Base-by-base conservation (phyloP, 2,329 filamentous ascomycete genomes). In the Diaporthe capsici region DNA sequence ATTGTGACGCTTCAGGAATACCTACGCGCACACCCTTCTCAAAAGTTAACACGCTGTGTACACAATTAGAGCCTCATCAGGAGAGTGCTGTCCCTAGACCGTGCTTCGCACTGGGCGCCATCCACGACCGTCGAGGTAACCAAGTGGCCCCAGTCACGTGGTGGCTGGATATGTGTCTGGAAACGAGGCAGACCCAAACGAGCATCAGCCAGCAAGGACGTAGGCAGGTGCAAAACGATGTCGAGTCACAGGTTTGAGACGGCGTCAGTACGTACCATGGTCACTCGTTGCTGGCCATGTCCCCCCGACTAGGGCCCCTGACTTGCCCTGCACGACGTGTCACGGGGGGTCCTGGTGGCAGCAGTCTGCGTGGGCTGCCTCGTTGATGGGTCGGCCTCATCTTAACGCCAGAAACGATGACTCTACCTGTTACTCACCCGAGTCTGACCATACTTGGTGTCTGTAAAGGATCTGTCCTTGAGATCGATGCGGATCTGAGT, bases 21-120 rank as follows among this genome's bases (percentile, higher is more conserved):
- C 25, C 55, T 73, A 73, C 49, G 17, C 47, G 37, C 58, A 73
- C 71, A 17, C 58, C 71, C 37, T 20, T 22, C 2, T 42, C 25
- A 58, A 57, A 4, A 73, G n/a, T 37, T 65, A 31, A 17, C 22
- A 25, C 2, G 13, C 47, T 73, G 1, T 8, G 34, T 34, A 42
- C 39, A 20, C 25, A 8, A 17, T 7, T 12, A 25, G 15, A 20
- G 6, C 1, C 2, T 44, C 25, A 9, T 37, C 49, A 9, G 3
- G 37, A 17, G 34, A 53, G 12, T 34, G 15, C 7, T n/a, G 17
- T 22, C n/a, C 17, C 47, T 31, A 8, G 34, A 67, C 71, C 15
- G 71, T 73, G 71, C 49, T 42, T 22, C 37, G 20, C 49, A 73
- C 71, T 55, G 47, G 25, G 13, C 12, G n/a, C 2, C 4, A 8